Evolutionary conservation across 2,329 filamentous ascomycete species (phyloP).

Genomic region (Venturia nashicola): DNA sequence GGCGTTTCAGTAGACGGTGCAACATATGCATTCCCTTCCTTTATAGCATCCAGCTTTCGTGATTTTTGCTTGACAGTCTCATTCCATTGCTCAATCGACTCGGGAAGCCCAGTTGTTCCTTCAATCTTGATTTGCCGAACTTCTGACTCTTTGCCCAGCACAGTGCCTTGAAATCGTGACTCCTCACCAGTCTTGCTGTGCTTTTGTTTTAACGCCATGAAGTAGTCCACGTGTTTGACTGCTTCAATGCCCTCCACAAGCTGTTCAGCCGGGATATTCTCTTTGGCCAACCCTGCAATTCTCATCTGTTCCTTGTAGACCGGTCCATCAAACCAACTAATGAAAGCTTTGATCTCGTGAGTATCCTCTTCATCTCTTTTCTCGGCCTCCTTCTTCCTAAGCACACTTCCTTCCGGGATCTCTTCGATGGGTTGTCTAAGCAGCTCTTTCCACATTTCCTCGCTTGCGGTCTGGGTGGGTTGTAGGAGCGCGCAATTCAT

Average conservation of each 20-base stretch:
- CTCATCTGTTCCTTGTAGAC: slow-evolving; percentile 70
- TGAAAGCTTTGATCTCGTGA: slow-evolving; percentile 64
- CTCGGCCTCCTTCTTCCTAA: slow-evolving; percentile 29
- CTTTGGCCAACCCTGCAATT: slow-evolving; percentile 56
- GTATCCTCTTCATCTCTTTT: slow-evolving; percentile 56
- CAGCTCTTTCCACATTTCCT: slow-evolving; percentile 52
- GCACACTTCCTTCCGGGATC: slow-evolving; percentile 26
- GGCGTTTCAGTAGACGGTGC: neutral
- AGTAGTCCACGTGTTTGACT: slow-evolving; percentile 30
- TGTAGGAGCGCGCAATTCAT: slow-evolving; percentile 66
- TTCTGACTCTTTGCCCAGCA: slow-evolving; percentile 63
- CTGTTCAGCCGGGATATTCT: slow-evolving; percentile 25
- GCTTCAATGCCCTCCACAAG: slow-evolving; percentile 36
- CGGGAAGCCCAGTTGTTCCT: slow-evolving; percentile 1
- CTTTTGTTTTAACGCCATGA: slow-evolving; percentile 64
- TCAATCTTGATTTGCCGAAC: slow-evolving; percentile 31
- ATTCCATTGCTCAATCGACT: slow-evolving; percentile 9
- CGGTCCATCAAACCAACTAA: slow-evolving; percentile 65
- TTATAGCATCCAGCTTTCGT: slow-evolving; percentile 1
- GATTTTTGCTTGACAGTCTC: slow-evolving; percentile 1
- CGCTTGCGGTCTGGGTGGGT: slow-evolving; percentile 52
- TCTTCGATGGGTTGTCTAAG: slow-evolving; percentile 32
- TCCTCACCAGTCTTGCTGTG: slow-evolving; percentile 84
- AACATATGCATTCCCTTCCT: slow-evolving; percentile 4
- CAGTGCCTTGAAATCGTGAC: slow-evolving; percentile 71